Conservation (phyloP, 2,329 filamentous ascomycete species). For the Colletotrichum plurivorum region DNA sequence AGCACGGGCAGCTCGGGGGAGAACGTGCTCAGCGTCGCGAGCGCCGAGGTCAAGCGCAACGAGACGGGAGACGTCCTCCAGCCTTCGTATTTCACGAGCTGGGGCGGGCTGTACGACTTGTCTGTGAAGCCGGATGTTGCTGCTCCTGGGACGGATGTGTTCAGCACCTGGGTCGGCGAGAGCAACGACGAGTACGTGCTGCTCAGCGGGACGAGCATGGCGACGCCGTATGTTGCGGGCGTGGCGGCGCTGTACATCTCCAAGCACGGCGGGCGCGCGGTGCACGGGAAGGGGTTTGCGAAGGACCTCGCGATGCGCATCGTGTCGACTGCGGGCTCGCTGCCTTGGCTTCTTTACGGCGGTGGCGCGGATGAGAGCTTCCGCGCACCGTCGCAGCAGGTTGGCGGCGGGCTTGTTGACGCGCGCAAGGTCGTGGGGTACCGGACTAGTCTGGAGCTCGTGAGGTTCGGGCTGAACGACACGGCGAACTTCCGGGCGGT, state of each 20-base stretch:
- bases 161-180: conserved; percentile 53
- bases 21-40: conserved; percentile 57
- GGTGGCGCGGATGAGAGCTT: conserved; percentile 23
- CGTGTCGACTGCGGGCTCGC: conserved; percentile 43
- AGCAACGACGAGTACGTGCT: conserved; percentile 52
- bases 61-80: conserved; percentile 15
- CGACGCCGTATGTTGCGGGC: conserved; percentile 61
- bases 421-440: conserved; percentile 53
- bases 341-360: conserved; percentile 44
- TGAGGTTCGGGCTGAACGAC: conserved; percentile 58
- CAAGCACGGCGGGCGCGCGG: conserved; percentile 48
- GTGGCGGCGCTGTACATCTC: conserved; percentile 54
- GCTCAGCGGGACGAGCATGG: conserved; percentile 64
- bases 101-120: conserved; percentile 50
- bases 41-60: conserved; percentile 46
- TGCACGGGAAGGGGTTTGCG: conserved; percentile 50
- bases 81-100: conserved; percentile 56
- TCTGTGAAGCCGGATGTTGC: conserved; percentile 59
- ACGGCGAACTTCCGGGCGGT: conserved; percentile 51
- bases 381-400: conserved; percentile 53
- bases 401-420: conserved; percentile 57
- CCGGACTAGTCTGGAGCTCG: conserved; percentile 50
- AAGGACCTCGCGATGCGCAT: conserved; percentile 52
- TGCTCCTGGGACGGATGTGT: conserved; percentile 56
- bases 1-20: conserved; percentile 54